Percentiles rank a stretch among this genome's conserved stretches.
Evolutionary conservation across 2,329 filamentous ascomycete genomes (phyloP).

Genomic region (Elsinoe necatrix): DNA sequence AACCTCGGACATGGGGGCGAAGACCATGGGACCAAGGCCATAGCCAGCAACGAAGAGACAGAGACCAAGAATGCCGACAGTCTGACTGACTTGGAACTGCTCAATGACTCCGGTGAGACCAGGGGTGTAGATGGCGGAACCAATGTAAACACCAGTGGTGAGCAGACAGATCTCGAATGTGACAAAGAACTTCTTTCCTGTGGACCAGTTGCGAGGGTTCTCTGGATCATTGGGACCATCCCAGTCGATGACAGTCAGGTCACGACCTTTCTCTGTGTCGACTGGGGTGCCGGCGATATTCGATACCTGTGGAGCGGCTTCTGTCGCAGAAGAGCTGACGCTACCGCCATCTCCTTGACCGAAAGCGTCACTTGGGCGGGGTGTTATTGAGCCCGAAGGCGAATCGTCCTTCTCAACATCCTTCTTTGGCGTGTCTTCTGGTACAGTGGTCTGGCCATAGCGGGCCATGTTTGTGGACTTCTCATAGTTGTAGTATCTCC

Average conservation of each 20-base stretch:
- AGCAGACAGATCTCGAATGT: constrained; percentile 41
- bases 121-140: constrained; percentile 39
- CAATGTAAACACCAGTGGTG: constrained; percentile 41
- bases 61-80: constrained; percentile 39
- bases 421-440: constrained; percentile 27
- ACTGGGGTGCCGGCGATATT: constrained; percentile 35
- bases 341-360: background rate
- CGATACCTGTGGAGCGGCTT: constrained; percentile 28
- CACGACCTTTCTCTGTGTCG: constrained; percentile 46
- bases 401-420: constrained; percentile 17
- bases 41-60: constrained; percentile 24
- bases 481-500: constrained; percentile 41
- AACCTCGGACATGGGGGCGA: constrained; percentile 40
- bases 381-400: constrained; percentile 20
- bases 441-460: constrained; percentile 34
- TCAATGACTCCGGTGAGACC: constrained; percentile 31
- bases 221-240: constrained; percentile 40
- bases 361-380: background rate
- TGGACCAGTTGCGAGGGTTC: constrained; percentile 43
- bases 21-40: constrained; percentile 18
- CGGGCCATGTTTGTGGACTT: constrained; percentile 43
- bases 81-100: constrained; percentile 33
- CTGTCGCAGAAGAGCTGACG: background rate
- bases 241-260: constrained; percentile 45
- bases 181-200: constrained; percentile 36